Percentiles rank a stretch among this genome's conserved stretches.
These are phyloP conservation scores for Paracoccidioides lutzii DNA, from an alignment of 2,329 filamentous ascomycete species.

Conservation along the genomic window DNA sequence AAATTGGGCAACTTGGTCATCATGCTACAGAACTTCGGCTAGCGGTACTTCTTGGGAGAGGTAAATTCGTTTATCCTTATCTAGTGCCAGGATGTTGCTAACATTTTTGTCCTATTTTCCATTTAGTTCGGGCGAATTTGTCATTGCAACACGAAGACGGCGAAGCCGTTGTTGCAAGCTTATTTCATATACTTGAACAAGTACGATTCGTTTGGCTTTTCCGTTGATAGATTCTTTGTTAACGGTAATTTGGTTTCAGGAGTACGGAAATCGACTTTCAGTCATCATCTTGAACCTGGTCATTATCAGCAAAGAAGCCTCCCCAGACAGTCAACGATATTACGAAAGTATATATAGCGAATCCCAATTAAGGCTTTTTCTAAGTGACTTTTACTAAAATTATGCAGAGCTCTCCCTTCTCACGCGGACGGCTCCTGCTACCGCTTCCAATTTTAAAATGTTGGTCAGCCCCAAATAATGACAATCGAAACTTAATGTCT, in stretches of 20 bases:
- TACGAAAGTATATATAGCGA: constrained; percentile 24
- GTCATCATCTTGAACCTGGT: constrained; percentile 58
- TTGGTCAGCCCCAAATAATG: constrained; percentile 16
- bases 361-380: background rate
- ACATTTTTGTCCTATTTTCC: background rate
- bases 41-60: constrained; percentile 51
- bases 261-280: constrained; percentile 51
- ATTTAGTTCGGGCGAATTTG: constrained; percentile 18
- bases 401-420: constrained; percentile 45
- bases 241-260: constrained; percentile 19
- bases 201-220: background rate
- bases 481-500: background rate
- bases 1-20: constrained; percentile 43
- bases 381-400: background rate
- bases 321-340: constrained; percentile 28
- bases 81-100: background rate
- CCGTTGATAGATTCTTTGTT: background rate
- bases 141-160: constrained; percentile 31
- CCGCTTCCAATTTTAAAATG: constrained; percentile 51
- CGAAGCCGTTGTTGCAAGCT: constrained; percentile 40
- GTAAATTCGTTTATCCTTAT: constrained; percentile 37
- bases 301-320: constrained; percentile 36
- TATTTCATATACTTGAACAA: constrained; percentile 48
- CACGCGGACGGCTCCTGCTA: constrained; percentile 46
- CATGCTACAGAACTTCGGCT: constrained; percentile 53